Percentiles rank a stretch among this genome's conserved stretches.
phyloP scores from a whole-genome alignment of 768 basidiomycete species.

The Rhodotorula kratochvilovae region DNA sequence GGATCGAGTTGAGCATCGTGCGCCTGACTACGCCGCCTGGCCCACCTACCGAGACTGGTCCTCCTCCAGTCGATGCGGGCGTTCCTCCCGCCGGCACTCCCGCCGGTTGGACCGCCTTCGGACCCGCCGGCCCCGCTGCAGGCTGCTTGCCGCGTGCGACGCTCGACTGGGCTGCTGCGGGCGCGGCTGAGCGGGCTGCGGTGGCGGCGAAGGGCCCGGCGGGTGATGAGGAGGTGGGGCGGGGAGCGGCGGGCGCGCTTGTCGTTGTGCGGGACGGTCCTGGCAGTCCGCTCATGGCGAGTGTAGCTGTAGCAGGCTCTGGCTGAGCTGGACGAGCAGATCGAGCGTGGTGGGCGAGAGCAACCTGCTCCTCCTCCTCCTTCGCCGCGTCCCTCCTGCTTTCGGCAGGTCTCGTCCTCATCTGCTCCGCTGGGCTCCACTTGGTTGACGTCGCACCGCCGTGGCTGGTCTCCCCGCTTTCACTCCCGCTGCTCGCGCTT shows the following conservation, averaged over 20 bases:
- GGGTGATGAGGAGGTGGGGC: not conserved
- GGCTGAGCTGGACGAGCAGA: not conserved
- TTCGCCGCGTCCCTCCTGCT: not conserved
- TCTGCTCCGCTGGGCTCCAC: not conserved
- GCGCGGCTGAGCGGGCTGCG: not conserved
- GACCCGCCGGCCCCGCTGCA: not conserved
- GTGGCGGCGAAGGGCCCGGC: not conserved
- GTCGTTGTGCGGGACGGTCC: not conserved
- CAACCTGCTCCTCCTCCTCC: not conserved
- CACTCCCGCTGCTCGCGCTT: too few relatives aligned
- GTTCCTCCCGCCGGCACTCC: not conserved
- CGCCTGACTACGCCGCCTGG: constrained; percentile 18
- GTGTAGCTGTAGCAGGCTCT: not conserved
- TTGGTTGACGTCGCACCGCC: not conserved
- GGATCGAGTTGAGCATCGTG: constrained; percentile 25
- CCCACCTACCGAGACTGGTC: constrained; percentile 8
- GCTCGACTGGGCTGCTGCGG: not conserved
- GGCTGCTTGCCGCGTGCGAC: constrained; percentile 10
- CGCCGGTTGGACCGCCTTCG: constrained; percentile 5
- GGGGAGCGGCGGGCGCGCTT: not conserved
- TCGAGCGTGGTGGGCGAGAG: too few relatives aligned
- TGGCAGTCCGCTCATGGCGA: not conserved
- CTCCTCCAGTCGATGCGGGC: not conserved
- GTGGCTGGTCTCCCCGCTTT: not conserved
- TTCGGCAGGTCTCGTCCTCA: not conserved